Evolutionary conservation across 2,329 filamentous ascomycete species (phyloP), one percentile per base, ranked within the genome.

Genomic region (Tolypocladium nubicola): DNA sequence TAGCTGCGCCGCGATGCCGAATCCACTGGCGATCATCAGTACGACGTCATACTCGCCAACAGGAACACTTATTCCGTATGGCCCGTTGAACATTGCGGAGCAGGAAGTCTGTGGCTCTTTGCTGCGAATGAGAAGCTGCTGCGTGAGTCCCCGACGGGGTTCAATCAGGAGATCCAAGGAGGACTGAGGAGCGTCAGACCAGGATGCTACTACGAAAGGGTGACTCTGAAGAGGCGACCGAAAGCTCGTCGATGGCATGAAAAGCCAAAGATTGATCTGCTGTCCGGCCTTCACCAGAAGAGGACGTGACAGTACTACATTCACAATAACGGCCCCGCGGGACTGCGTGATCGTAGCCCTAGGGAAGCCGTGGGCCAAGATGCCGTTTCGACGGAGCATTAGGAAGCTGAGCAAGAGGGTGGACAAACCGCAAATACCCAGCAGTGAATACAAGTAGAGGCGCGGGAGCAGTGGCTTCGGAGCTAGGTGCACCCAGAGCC

Each of bases 11-110:
- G 63, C 60, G 39, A 74, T 72, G 2, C 69, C 30, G 41, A 72
- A 72, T n/a, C 66, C 63, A 40, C 62, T 73, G 9, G 66, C 61
- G 26, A 72, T 58, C 58, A 74, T 69, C 4, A 74, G 60, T 21
- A 73, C 61, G 57, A 62, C 61, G 49, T 69, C 57, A 60, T 67
- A 73, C 11, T 66, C 56, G 11, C 60, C 56, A 11, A 70, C 61
- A 47, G 58, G 45, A 53, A 66, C 59, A 60, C 60, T 70, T 8
- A 56, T 60, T 41, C 71, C 63, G 58, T 73, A 61, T 47, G 66
- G 70, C 26, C 67, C 67, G 54, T 62, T 69, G 39, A 74, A 66
- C 19, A 73, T 61, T 5, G 65, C 65, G 33, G 59, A 35, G n/a
- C 55, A 61, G 53, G 55, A 49, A 35, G 38, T 14, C 33, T 52